Conservation (phyloP, 139 green algal species). For the Haematococcus lacustris region DNA sequence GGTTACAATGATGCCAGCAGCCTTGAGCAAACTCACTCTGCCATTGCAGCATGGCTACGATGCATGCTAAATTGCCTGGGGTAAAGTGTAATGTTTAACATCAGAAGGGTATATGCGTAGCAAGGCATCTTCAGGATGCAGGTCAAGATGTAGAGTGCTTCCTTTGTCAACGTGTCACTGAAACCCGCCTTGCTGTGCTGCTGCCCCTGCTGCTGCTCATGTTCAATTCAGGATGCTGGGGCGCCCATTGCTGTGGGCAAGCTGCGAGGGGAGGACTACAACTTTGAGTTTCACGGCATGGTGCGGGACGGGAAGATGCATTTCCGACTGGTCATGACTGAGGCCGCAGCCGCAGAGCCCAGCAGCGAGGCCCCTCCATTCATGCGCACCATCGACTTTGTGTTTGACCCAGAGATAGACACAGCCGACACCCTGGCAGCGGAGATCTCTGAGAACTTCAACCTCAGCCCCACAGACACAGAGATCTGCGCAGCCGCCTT, state of each 20-base stretch:
- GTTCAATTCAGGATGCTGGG: conserved; percentile 1
- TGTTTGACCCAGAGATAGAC: conserved; percentile 84
- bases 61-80: no score
- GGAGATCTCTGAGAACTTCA: conserved; percentile 91
- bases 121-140: no score
- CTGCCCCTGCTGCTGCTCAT: no score
- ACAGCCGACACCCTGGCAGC: conserved; percentile 83
- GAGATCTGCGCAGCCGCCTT: conserved; percentile 85
- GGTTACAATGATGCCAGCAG: no score
- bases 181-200: no score
- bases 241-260: conserved; percentile 56
- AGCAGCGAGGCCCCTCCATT: conserved; percentile 20
- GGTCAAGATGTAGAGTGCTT: no score
- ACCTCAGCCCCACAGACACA: conserved; percentile 75
- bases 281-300: conserved; percentile 77
- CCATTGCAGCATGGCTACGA: no score
- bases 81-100: no score
- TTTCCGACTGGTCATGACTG: conserved; percentile 77
- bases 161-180: no score
- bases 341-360: conserved; percentile 17
- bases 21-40: no score
- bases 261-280: conserved; percentile 83
- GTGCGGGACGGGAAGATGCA: conserved; percentile 76
- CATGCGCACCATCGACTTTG: conserved; percentile 89
- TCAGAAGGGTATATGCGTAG: no score